Evolutionary conservation across 371 early-diverging fungal species (phyloP), one percentile per base, ranked within the genome.

Genomic region (Sanchytrium tribonematis): DNA sequence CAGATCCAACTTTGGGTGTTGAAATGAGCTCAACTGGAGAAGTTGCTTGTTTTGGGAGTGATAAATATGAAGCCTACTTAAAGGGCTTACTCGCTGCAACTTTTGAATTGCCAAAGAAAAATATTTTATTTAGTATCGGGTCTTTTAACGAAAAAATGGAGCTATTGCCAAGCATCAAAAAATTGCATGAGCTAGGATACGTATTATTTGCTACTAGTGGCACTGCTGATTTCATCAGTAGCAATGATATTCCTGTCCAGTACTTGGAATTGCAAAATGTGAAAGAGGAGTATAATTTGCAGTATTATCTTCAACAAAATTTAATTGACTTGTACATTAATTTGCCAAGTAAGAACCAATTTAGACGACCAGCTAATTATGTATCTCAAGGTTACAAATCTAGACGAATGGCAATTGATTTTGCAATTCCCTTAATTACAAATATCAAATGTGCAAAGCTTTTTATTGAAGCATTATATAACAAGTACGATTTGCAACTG

Each of bases 1-100:
- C 95, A 30, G 95, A 94, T 75, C 93, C 95, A 32, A 83, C 90
- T 79, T 80, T 94, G 67, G 93, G 93, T 69, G 95, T 94, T 66
- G 95, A 94, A 75, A 94, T 94, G 93, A 88, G 91, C n/a, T 90
- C 90, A 5, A 94, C 95, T 0, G 95, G 95, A 71, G 95, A 94
- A 80, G 92, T 94, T 29, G 95, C 95, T 0, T 91, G 92, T 80
- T 94, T 94, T 71, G 95, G 95, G 30, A 78, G 82, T 28, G 85
- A 89, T 73, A 85, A 89, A 71, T 81, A 85, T 68, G 89, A 90
- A 72, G 91, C 93, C 22, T 91, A 85, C 79, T 78, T 88, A 71
- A 77, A 84, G 88, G 80, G 82, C 87, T 72, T 76, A 88, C 71
- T 84, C 84, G 0, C 69, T 75, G 1, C 83, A 84, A 29, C 28